Evolutionary conservation across 345 rosid species (phyloP), one percentile per base, ranked within the genome.

Genomic region (Citrus inodora): DNA sequence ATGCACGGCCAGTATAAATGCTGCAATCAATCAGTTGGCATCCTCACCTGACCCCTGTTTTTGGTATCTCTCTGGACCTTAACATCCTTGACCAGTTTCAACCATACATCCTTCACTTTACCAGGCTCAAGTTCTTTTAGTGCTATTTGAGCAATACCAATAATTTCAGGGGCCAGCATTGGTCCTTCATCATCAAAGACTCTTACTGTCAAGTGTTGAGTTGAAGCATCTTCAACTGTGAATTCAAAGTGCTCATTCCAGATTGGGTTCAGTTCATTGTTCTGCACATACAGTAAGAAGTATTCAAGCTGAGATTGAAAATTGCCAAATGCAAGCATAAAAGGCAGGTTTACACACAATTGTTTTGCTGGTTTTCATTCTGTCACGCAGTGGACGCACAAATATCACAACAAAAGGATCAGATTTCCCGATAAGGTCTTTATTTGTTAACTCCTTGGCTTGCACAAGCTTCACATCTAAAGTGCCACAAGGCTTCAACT

Each of bases 171-270:
- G n/a, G 94, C 90, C 67, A 86, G 91, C 80, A 94, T 80, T 53
- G 97, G 97, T 62, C 99, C 98, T 85, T 96, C 98, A n/a, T 96
- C 92, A 16, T 96, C 99, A 32, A 79, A 92, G 24, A 94, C 84
- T 87, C 89, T 90, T 70, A 96, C 67, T 6, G 95, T 91, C 88
- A 94, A 81, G 86, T 78, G 89, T 84, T 96, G 98, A 73, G 97
- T 94, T 13, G 90, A 81, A 56, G 82, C 80, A 78, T 96, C 99
- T 79, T 94, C 98, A 53, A 96, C 92, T 6, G 81, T 60, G 83
- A 94, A 94, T 85, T 92, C 97, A 67, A 86, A 94, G 68, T 94
- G 94, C 82, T 96, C 99, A 73, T 96, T 94, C 99, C 98, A 96
- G 13, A 96, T 81, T 8, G 98, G 99, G 80, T 91, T 92, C 85